Evolutionary conservation across 768 basidiomycete genomes (phyloP).

Genomic region (Tephrocybe sp.): DNA sequence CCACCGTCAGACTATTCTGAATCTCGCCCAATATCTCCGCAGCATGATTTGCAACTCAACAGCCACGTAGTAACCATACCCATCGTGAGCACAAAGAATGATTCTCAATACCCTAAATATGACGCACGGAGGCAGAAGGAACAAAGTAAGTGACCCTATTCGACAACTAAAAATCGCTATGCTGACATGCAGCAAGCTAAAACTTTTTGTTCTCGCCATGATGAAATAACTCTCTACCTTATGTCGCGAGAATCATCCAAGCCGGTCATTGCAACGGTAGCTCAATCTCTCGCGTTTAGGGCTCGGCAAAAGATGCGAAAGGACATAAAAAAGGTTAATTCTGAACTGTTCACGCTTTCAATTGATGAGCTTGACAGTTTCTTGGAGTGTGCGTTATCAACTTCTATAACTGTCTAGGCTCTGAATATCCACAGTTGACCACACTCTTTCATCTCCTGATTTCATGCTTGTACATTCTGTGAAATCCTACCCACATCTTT

Average conservation of each 20-base stretch:
- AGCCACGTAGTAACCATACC: slow-evolving; percentile 22
- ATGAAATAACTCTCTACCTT: slow-evolving; percentile 50
- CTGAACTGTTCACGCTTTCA: slow-evolving; percentile 33
- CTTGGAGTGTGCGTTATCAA: slow-evolving; percentile 55
- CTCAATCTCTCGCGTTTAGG: slow-evolving; percentile 44
- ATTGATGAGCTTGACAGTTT: slow-evolving; percentile 45
- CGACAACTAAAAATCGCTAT: not conserved
- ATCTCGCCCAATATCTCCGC: slow-evolving; percentile 63
- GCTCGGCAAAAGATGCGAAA: slow-evolving; percentile 22
- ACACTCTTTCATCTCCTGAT: slow-evolving; percentile 66
- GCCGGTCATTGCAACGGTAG: slow-evolving; percentile 58
- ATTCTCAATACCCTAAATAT: not conserved
- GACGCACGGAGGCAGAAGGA: not conserved
- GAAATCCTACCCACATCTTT: slow-evolving; percentile 32
- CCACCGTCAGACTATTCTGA: slow-evolving; percentile 72
- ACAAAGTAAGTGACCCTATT: not conserved
- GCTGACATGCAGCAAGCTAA: slow-evolving; percentile 1
- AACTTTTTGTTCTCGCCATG: slow-evolving; percentile 8
- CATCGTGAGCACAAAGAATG: slow-evolving; percentile 3
- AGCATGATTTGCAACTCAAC: slow-evolving; percentile 19
- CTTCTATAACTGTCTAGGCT: not conserved
- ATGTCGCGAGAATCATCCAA: slow-evolving; percentile 63
- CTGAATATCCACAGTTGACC: slow-evolving; percentile 37
- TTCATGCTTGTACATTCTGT: slow-evolving; percentile 75
- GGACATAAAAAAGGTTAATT: slow-evolving; percentile 18